phyloP scores from a whole-genome alignment of 495 filamentous ascomycete species.

The Astrothelium subdiscretum region DNA sequence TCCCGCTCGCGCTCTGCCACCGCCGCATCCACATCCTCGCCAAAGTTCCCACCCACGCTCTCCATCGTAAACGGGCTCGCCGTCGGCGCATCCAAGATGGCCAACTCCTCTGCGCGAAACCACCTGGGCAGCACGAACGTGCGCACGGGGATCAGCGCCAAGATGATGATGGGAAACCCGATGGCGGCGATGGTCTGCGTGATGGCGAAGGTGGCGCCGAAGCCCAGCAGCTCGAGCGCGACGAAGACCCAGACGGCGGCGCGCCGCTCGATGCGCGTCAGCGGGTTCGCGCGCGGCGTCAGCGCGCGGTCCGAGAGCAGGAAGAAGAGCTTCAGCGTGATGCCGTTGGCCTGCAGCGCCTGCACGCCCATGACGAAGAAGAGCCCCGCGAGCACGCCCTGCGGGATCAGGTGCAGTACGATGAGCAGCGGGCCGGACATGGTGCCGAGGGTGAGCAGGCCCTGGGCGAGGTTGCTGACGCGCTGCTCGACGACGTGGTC shows the following conservation, averaged over 20 bases:
- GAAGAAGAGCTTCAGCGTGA: conserved; percentile 71
- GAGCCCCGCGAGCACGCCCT: conserved; percentile 75
- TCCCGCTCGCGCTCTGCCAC: neutral
- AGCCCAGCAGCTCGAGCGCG: conserved; percentile 61
- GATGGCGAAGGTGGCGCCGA: conserved; percentile 84
- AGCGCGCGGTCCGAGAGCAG: conserved; percentile 55
- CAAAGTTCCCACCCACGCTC: conserved; percentile 63
- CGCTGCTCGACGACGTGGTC: conserved; percentile 65
- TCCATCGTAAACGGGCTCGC: conserved; percentile 73
- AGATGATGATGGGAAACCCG: conserved; percentile 78
- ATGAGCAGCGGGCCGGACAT: conserved; percentile 79
- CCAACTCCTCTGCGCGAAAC: conserved; percentile 58
- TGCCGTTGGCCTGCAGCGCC: conserved; percentile 51
- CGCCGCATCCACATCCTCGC: conserved; percentile 22
- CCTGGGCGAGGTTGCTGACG: conserved; percentile 74
- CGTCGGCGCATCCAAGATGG: conserved; percentile 50
- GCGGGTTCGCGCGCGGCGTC: conserved; percentile 52
- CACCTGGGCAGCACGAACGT: conserved; percentile 59
- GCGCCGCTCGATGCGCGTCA: conserved; percentile 42
- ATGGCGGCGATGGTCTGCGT: conserved; percentile 92
- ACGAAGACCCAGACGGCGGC: conserved; percentile 61
- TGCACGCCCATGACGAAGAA: conserved; percentile 93
- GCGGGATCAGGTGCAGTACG: conserved; percentile 76
- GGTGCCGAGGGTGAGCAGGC: conserved; percentile 70
- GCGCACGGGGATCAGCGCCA: conserved; percentile 66